phyloP scores from a whole-genome alignment of 2,329 filamentous ascomycete genomes.

The Zasmidium citrigriseum region DNA sequence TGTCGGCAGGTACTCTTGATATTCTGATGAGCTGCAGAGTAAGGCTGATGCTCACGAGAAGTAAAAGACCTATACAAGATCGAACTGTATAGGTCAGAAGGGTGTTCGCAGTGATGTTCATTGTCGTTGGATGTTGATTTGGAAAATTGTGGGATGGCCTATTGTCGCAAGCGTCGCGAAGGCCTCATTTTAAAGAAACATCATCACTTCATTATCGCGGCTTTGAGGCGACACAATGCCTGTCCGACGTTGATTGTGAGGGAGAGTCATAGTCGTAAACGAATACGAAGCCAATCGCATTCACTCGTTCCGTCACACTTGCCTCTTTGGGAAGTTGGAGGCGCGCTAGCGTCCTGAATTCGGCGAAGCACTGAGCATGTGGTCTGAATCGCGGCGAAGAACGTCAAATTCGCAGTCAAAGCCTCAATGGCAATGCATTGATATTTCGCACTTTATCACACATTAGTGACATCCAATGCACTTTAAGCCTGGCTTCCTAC shows the following conservation, averaged over 20 bases:
- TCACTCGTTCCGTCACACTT: not conserved
- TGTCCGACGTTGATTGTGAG: not conserved
- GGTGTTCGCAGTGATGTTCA: not conserved
- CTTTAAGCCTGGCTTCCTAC: no score
- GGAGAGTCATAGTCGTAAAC: not conserved
- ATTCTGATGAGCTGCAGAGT: constrained; percentile 1
- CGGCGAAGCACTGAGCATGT: no score
- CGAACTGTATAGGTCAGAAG: not conserved
- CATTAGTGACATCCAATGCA: no score
- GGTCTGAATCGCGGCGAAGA: no score
- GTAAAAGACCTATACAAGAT: not conserved
- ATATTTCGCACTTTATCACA: no score
- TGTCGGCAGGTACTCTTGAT: constrained; percentile 1
- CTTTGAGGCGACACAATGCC: not conserved
- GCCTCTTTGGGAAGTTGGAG: not conserved
- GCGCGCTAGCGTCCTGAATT: no score
- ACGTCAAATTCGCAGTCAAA: no score
- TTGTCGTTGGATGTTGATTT: not conserved
- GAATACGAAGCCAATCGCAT: constrained; percentile 1
- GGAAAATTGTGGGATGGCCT: no score
- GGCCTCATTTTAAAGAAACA: no score
- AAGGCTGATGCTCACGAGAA: not conserved
- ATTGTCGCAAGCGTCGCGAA: no score
- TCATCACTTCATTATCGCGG: no score
- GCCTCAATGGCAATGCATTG: no score